Conservation (phyloP, 768 basidiomycete species). For the Guyanaporus albipodus region DNA sequence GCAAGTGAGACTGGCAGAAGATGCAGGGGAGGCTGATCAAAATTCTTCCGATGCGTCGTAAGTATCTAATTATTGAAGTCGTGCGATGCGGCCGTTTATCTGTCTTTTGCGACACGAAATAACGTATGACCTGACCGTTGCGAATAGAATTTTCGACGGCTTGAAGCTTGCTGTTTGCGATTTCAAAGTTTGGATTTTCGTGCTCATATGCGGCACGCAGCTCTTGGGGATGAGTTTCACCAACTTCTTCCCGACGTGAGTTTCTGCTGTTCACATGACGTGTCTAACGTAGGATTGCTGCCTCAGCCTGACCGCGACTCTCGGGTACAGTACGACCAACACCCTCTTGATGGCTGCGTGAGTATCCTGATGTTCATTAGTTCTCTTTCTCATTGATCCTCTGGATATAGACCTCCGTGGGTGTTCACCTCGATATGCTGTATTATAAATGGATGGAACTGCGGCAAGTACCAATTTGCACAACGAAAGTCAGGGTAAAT, state of each 20-base stretch:
- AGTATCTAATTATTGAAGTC: background rate
- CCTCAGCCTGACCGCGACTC: slow-evolving; percentile 48
- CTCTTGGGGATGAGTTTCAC: slow-evolving; percentile 56
- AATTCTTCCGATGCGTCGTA: slow-evolving; percentile 31
- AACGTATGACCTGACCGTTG: background rate
- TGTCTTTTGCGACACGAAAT: background rate
- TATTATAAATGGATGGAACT: slow-evolving; percentile 51
- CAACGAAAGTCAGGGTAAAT: background rate
- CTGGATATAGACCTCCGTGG: slow-evolving; percentile 53
- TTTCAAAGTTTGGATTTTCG: slow-evolving; percentile 50
- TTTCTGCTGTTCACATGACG: background rate
- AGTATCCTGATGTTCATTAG: slow-evolving; percentile 11
- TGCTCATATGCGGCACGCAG: slow-evolving; percentile 47
- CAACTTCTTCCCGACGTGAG: slow-evolving; percentile 54
- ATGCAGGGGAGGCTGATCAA: slow-evolving; percentile 62
- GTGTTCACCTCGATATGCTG: slow-evolving; percentile 48
- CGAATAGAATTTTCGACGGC: slow-evolving; percentile 44
- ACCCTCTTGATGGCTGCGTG: slow-evolving; percentile 60
- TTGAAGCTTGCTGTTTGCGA: slow-evolving; percentile 56
- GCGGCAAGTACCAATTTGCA: slow-evolving; percentile 30
- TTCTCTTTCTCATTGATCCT: background rate
- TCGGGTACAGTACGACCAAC: slow-evolving; percentile 56
- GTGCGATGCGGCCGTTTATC: no score
- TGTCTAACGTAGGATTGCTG: background rate
- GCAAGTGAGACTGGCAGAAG: slow-evolving; percentile 65